Conservation (phyloP, 805 yeast genomes). For the Candida manassasensis region DNA sequence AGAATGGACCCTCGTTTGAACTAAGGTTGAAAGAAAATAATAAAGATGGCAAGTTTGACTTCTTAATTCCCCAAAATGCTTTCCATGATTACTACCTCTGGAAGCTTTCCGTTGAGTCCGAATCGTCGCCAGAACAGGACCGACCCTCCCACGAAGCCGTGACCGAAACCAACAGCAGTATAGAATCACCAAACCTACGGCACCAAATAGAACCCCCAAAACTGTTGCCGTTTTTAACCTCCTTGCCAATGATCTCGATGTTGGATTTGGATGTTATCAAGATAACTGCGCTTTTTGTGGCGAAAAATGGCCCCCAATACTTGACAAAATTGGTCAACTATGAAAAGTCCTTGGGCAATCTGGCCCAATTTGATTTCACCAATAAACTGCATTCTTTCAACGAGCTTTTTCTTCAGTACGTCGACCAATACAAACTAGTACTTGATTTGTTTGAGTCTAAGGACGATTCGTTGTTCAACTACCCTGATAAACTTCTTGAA, state of each 20-base stretch:
- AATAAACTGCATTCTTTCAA: slow-evolving; percentile 57
- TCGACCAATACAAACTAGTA: slow-evolving; percentile 49
- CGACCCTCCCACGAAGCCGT: not conserved
- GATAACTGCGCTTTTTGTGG: slow-evolving; percentile 64
- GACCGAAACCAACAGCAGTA: not conserved
- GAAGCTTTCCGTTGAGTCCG: slow-evolving; percentile 28
- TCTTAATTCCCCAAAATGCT: slow-evolving; percentile 51
- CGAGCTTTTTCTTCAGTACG: slow-evolving; percentile 42
- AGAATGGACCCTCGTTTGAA: slow-evolving; percentile 68
- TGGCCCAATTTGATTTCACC: slow-evolving; percentile 66
- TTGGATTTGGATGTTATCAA: slow-evolving; percentile 68
- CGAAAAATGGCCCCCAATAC: slow-evolving; percentile 51
- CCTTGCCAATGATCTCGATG: slow-evolving; percentile 43
- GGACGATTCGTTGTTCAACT: slow-evolving; percentile 7
- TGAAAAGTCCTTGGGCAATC: slow-evolving; percentile 29
- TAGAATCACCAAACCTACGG: too few relatives aligned
- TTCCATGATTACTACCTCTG: slow-evolving; percentile 55
- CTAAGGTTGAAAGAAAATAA: slow-evolving; percentile 47
- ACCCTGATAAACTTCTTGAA: slow-evolving; percentile 34
- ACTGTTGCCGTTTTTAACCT: slow-evolving; percentile 21
- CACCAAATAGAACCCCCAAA: slow-evolving; percentile 13
- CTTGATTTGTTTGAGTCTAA: slow-evolving; percentile 13
- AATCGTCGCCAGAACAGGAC: slow-evolving; percentile 5
- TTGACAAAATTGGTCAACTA: slow-evolving; percentile 31
- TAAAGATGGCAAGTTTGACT: slow-evolving; percentile 54